Percentiles rank a stretch among this genome's conserved stretches.
phyloP scores from a whole-genome alignment of 148 eudicot genomes.

The Persicaria maculosa region DNA sequence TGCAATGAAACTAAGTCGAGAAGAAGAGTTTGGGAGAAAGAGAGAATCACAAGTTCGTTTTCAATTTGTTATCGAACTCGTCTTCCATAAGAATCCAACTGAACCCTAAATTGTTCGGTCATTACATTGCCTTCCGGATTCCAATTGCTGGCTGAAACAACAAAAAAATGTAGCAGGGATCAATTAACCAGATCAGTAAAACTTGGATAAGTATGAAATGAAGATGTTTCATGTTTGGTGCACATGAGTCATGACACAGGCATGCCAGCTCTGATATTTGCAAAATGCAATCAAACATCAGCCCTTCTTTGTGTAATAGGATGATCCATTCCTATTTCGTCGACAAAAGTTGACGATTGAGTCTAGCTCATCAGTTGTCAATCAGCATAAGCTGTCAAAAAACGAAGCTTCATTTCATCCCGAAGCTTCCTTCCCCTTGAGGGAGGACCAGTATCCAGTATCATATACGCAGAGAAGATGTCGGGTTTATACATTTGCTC shows the following conservation, averaged over 20 bases:
- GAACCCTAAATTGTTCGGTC: too few species aligned
- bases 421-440: constrained; percentile 1
- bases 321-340: not conserved
- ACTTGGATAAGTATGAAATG: not conserved
- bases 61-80: too few species aligned
- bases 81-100: too few species aligned
- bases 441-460: not conserved
- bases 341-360: too few species aligned
- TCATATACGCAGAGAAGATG: not conserved
- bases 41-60: too few species aligned
- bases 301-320: not conserved
- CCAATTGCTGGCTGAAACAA: too few species aligned
- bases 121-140: too few species aligned
- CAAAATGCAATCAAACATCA: not conserved
- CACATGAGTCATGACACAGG: too few species aligned
- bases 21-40: too few species aligned
- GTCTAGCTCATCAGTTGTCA: not conserved
- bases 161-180: too few species aligned
- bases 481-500: constrained; percentile 20
- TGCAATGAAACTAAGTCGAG: too few species aligned
- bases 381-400: constrained; percentile 8
- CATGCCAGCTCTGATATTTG: not conserved
- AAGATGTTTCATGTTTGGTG: too few species aligned
- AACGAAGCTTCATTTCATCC: constrained; percentile 10
- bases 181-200: not conserved